Conservation (phyloP, 192 early-diverging fungal species). For the Backusella australiensis region DNA sequence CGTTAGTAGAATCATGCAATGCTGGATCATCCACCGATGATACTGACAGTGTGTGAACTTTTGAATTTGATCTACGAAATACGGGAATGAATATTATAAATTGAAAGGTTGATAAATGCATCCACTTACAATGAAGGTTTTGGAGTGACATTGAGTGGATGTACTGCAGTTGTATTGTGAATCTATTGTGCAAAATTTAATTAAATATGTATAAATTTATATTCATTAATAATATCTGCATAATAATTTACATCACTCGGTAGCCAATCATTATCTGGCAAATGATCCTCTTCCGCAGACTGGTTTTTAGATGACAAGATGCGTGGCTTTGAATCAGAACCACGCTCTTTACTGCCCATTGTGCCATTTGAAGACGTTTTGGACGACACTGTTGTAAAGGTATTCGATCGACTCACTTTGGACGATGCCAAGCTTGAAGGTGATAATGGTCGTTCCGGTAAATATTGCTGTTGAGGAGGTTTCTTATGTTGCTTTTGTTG, state of each 20-base stretch:
- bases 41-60: conserved; percentile 13
- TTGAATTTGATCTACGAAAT: background rate
- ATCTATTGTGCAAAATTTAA: background rate
- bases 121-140: background rate
- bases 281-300: background rate
- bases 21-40: conserved; percentile 1
- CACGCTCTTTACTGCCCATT: conserved; percentile 6
- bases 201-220: conserved; percentile 9
- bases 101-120: background rate
- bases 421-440: conserved; percentile 21
- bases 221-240: conserved; percentile 5
- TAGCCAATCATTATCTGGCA: conserved; percentile 3
- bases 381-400: conserved; percentile 33
- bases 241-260: background rate
- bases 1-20: background rate
- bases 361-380: conserved; percentile 17
- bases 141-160: conserved; percentile 7
- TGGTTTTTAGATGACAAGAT: background rate
- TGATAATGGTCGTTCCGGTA: conserved; percentile 13
- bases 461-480: background rate
- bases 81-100: background rate
- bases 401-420: conserved; percentile 30
- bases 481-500: background rate
- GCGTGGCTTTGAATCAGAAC: background rate
- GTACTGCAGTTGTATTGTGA: conserved; percentile 2